Evolutionary conservation across 108 stramenopile species (phyloP), one percentile per base, ranked within the genome.

Genomic region (Cyclotella distinguenda): DNA sequence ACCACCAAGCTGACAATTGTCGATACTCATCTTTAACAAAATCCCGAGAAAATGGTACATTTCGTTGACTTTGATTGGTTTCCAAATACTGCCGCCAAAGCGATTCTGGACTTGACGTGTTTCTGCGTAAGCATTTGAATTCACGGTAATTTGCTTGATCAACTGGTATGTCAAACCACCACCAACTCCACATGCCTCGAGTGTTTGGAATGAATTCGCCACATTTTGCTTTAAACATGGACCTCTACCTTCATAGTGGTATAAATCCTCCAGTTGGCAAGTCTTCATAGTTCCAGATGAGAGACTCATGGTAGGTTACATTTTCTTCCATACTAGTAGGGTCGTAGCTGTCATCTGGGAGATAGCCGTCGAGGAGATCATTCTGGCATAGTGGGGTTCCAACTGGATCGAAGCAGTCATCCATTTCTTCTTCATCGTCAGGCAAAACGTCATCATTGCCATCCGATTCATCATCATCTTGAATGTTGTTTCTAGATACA

Each of bases 21-120:
- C 59, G 13, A 60, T 42, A 19, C 59, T 60, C 59, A 60, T 60
- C 13, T 60, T 60, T 11, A 60, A 40, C 12, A 60, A 15, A 19
- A 60, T 43, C 13, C 59, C 59, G 12, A 42, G 45, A 13, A 42
- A 7, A 3, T 18, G 4, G 18, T 18, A 27, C 36, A 60, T 60
- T 26, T 60, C 59, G n/a, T 60, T 23, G 2, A 60, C 59, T 7
- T 15, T 9, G 15, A 60, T 60, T 12, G n/a, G n/a, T 28, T n/a
- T 28, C 59, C 59, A 60, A 12, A 31, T 39, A 26, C 26, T 28
- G 13, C 59, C 59, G 16, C 38, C 59, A 30, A 60, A 60, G 1
- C 39, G n/a, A 43, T 42, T 30, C 1, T 19, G 39, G 43, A n/a
- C 38, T 4, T 23, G 40, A 10, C 43, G 19, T 19, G 1, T 43